Percentiles rank a stretch among this genome's conserved stretches.
Evolutionary conservation across 345 rosid genomes (phyloP).

Genomic region (Salix suchowensis): DNA sequence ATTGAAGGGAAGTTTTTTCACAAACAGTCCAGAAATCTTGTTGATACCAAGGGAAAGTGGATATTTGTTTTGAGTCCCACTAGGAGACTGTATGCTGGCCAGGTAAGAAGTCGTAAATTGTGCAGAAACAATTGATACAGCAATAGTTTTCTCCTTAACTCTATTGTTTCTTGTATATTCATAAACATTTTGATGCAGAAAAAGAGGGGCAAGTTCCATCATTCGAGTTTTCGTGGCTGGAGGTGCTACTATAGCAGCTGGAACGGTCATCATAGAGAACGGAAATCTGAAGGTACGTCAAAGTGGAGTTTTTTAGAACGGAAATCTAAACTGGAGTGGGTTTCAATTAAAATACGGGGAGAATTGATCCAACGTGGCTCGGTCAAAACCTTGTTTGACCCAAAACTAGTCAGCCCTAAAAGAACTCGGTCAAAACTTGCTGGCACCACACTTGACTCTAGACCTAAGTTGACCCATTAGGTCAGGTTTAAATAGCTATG

Average conservation of each 20-base stretch:
- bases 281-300: constrained; percentile 67
- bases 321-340: no score
- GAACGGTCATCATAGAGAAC: constrained; percentile 59
- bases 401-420: no score
- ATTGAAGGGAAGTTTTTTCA: constrained; percentile 59
- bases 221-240: constrained; percentile 97
- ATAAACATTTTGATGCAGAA: constrained; percentile 39
- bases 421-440: no score
- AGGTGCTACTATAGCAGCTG: constrained; percentile 88
- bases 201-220: constrained; percentile 89
- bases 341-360: no score
- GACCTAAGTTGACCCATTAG: no score
- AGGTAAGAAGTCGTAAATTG: constrained; percentile 36
- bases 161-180: not conserved
- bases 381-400: no score
- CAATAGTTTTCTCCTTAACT: not conserved
- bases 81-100: constrained; percentile 66
- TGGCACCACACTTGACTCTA: no score
- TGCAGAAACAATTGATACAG: not conserved
- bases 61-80: constrained; percentile 86
- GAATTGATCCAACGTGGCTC: no score
- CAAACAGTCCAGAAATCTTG: constrained; percentile 43
- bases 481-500: no score
- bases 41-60: constrained; percentile 67
- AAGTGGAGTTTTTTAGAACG: not conserved